Evolutionary conservation across 139 green algal species (phyloP), one percentile per base, ranked within the genome.

Genomic region (Closterium sp.): DNA sequence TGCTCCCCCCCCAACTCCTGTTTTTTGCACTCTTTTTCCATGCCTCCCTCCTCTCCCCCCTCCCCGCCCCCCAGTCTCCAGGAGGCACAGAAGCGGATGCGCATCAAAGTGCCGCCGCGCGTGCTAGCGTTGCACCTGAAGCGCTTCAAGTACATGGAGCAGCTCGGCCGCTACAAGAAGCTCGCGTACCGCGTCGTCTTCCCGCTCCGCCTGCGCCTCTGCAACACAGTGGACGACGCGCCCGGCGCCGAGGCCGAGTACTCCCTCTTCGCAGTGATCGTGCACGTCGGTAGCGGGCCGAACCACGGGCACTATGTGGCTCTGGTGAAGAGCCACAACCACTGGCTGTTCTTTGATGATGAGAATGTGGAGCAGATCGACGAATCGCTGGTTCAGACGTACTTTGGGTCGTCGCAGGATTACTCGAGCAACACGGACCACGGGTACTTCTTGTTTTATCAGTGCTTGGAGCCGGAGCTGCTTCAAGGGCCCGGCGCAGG

Each of bases 221-320:
- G 93, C 94, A 98, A 98, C 95, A 97, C 96, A 2, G 96, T 94
- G 0, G 95, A 95, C 1, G 96, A 97, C 88, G 95, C 93, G 36
- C 87, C 81, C n/a, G 81, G 69, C 34, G 69, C 92, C 34, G 89
- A 93, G 33, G 91, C 95, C 0, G 36, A 95, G 0, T 99, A 99
- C 96, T 94, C 93, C 8, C 95, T 99, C 28, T 97, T 97, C 89
- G 97, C 95, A 1, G 97, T 99, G 12, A 97, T 99, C 33, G 97
- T 99, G 88, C 98, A 99, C 93, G 97, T 99, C 34, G 98, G 98
- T 35, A 97, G 94, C 43, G 97, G 97, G 8, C 96, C 96, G 12
- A 98, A 99, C 93, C 98, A 99, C 93, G 97, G 98, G 10, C 98
- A 99, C 94, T 99, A 99, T 93, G 97, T 99, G 30, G 96, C 94